Evolutionary conservation across 225 moss, liverwort and hornwort genomes (phyloP).

Genomic region (Neckera pumila): DNA sequence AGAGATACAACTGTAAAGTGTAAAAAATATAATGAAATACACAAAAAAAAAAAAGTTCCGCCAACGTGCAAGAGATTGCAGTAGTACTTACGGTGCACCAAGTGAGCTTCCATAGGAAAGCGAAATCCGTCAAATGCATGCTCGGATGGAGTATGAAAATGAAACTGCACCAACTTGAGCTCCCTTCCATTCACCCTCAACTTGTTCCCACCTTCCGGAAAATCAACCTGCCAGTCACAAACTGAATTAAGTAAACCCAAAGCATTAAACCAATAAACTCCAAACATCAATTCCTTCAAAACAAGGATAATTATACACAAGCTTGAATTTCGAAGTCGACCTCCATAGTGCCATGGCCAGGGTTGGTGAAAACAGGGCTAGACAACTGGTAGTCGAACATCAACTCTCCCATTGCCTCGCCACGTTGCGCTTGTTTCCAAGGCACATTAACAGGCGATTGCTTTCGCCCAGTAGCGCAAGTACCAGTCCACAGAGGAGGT

Average conservation of each 20-base stretch:
- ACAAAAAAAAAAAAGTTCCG: neutral
- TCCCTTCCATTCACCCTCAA: constrained; percentile 24
- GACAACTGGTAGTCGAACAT: constrained; percentile 22
- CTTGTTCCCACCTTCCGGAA: constrained; percentile 20
- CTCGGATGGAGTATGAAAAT: constrained; percentile 66
- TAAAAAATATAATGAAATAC: neutral
- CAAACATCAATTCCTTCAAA: neutral
- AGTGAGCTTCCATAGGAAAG: constrained; percentile 63
- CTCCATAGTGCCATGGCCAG: constrained; percentile 63
- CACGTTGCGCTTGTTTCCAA: neutral
- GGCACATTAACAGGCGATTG: constrained; percentile 55
- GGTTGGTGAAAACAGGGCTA: constrained; percentile 26
- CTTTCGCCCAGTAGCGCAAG: constrained; percentile 22
- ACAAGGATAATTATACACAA: neutral
- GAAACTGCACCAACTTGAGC: constrained; percentile 47
- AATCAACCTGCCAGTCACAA: constrained; percentile 18
- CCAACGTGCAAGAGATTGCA: neutral
- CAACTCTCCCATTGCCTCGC: constrained; percentile 12
- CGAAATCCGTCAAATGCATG: constrained; percentile 60
- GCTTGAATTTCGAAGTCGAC: neutral
- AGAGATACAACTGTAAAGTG: neutral
- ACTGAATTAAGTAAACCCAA: neutral
- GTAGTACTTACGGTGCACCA: constrained; percentile 48
- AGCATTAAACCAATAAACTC: no score
- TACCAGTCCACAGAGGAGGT: constrained; percentile 29